Evolutionary conservation across 1,284 basidiomycete genomes (phyloP).

Genomic region (Puccinia hordei): DNA sequence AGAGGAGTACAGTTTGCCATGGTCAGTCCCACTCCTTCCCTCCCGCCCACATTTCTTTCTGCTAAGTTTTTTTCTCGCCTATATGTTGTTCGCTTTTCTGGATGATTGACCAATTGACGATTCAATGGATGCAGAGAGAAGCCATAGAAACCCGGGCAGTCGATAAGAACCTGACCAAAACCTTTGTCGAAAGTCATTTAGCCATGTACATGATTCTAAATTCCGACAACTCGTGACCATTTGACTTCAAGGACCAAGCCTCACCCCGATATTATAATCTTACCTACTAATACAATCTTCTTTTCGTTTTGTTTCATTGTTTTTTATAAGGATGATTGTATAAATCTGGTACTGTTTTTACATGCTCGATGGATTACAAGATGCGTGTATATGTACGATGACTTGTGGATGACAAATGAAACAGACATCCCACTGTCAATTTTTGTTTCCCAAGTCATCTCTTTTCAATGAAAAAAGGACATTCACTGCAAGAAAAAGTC

Average conservation of each 20-base stretch:
- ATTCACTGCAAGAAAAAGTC: no score
- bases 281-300: no score
- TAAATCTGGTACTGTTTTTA: no score
- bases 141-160: conserved; percentile 29
- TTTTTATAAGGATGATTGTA: no score
- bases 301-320: no score
- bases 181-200: conserved; percentile 48
- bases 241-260: not conserved
- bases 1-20: conserved; percentile 48
- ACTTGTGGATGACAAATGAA: no score
- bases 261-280: no score
- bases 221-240: conserved; percentile 1
- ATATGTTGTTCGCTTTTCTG: not conserved
- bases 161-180: conserved; percentile 33
- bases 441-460: no score
- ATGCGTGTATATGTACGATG: no score
- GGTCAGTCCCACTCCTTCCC: conserved; percentile 26
- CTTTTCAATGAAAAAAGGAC: no score
- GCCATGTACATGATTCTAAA: conserved; percentile 46
- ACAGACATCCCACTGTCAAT: no score
- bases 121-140: conserved; percentile 36
- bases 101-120: not conserved
- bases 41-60: not conserved
- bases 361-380: no score
- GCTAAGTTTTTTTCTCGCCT: not conserved